These are phyloP conservation scores for Melocanna baccifera DNA, from an alignment of 176 grass and related monocot genomes.

Conservation along the genomic window DNA sequence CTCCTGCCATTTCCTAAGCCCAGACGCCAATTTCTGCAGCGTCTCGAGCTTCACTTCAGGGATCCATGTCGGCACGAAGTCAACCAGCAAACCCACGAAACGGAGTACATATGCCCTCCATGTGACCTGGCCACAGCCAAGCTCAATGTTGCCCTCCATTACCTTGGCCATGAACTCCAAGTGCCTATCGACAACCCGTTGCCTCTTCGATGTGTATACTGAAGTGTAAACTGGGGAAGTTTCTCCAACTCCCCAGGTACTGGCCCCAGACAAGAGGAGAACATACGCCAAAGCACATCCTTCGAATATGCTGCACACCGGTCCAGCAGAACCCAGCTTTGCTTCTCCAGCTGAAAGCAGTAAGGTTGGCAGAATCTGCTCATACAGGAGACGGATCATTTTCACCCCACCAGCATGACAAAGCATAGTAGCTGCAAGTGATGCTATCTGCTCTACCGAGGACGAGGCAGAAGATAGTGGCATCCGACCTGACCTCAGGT, in stretches of 20 bases:
- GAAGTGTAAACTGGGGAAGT: conserved; percentile 32
- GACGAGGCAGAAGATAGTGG: conserved; percentile 51
- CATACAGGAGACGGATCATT: conserved; percentile 60
- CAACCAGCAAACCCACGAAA: conserved; percentile 61
- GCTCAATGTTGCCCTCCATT: conserved; percentile 59
- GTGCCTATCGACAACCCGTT: conserved; percentile 46
- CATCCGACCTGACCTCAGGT: conserved; percentile 48
- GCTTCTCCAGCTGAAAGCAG: conserved; percentile 57
- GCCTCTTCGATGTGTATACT: conserved; percentile 45
- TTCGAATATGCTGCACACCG: conserved; percentile 50
- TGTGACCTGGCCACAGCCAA: conserved; percentile 55
- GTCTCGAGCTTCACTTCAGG: conserved; percentile 48
- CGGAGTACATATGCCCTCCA: conserved; percentile 61
- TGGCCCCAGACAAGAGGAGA: conserved; percentile 58
- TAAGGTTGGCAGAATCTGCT: conserved; percentile 60
- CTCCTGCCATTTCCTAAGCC: conserved; percentile 61
- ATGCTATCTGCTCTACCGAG: conserved; percentile 51
- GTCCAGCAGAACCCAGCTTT: conserved; percentile 40
- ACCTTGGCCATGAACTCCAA: conserved; percentile 61
- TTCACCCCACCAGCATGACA: conserved; percentile 58
- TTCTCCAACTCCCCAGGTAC: conserved; percentile 59
- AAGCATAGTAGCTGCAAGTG: conserved; percentile 61
- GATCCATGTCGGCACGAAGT: conserved; percentile 57
- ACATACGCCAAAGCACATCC: conserved; percentile 69
- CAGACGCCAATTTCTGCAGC: conserved; percentile 50